Evolutionary conservation across 352 stramenopile species (phyloP).

Genomic region (Pythium aphanidermatum): DNA sequence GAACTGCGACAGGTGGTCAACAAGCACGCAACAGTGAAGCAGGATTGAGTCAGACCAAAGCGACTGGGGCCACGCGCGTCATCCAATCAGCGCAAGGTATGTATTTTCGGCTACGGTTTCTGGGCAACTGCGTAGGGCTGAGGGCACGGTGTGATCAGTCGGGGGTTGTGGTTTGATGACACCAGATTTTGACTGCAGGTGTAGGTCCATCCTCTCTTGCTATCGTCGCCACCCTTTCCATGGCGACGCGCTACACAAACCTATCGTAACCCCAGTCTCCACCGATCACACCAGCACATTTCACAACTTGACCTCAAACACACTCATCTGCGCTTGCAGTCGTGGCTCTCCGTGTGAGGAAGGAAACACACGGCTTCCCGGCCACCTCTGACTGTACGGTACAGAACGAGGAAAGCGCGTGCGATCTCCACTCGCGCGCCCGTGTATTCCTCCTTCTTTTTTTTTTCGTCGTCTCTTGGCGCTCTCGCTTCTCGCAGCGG

Average conservation of each 20-base stretch:
- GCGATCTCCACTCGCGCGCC: too few relatives aligned
- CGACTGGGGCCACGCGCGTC: slow-evolving; percentile 4
- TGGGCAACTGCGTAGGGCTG: slow-evolving; percentile 16
- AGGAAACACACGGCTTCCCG: too few relatives aligned
- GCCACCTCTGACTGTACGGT: too few relatives aligned
- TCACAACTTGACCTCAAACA: slow-evolving; percentile 18
- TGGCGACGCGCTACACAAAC: slow-evolving; percentile 1
- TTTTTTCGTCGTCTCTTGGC: too few relatives aligned
- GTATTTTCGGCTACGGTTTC: slow-evolving; percentile 17
- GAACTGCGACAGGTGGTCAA: slow-evolving; percentile 4
- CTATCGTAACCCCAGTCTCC: slow-evolving; percentile 19
- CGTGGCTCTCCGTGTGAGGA: too few relatives aligned
- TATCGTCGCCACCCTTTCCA: not conserved
- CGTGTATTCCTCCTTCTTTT: too few relatives aligned
- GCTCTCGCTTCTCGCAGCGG: too few relatives aligned
- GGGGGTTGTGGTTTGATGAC: slow-evolving; percentile 19
- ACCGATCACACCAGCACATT: slow-evolving; percentile 19
- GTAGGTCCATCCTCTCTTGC: slow-evolving; percentile 6
- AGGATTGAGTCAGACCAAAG: slow-evolving; percentile 24
- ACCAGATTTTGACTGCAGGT: slow-evolving; percentile 2
- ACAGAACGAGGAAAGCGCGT: too few relatives aligned
- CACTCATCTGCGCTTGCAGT: too few relatives aligned
- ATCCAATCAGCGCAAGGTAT: slow-evolving; percentile 18
- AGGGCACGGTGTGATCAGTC: slow-evolving; percentile 2
- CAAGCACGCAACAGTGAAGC: not conserved